Evolutionary conservation across 2,329 filamentous ascomycete genomes (phyloP).

Genomic region (Ophiocordyceps unilateralis): DNA sequence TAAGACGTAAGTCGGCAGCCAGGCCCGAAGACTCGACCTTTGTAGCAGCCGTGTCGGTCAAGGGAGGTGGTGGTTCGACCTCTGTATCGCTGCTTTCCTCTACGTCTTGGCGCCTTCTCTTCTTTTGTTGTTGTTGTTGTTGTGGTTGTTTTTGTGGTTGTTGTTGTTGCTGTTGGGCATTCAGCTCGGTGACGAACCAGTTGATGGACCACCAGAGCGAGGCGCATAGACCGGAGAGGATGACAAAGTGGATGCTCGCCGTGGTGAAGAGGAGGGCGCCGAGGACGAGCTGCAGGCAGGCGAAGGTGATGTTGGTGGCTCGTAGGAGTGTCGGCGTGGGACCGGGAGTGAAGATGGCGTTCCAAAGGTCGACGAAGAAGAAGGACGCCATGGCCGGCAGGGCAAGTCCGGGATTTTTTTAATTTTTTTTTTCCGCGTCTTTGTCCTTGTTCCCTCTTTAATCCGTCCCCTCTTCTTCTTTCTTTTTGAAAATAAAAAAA

Average conservation of each 20-base stretch:
- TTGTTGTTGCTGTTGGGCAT: conserved; percentile 22
- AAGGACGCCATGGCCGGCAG: conserved; percentile 12
- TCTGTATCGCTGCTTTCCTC: conserved; percentile 26
- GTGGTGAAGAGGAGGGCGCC: conserved; percentile 61
- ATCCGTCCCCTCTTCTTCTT: not conserved
- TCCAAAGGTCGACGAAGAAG: conserved; percentile 65
- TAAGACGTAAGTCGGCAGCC: not conserved
- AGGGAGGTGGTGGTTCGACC: too few relatives aligned
- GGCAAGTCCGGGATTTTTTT: too few relatives aligned
- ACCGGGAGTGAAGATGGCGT: conserved; percentile 84
- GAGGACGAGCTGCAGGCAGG: conserved; percentile 65
- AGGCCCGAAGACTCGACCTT: too few relatives aligned
- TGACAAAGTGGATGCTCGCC: conserved; percentile 72
- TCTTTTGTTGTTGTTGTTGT: conserved; percentile 2
- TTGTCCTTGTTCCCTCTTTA: too few relatives aligned
- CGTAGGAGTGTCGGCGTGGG: conserved; percentile 74
- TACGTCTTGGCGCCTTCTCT: conserved; percentile 5
- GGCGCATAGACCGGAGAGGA: conserved; percentile 62
- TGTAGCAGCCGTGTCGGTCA: too few relatives aligned
- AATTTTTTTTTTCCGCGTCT: too few relatives aligned
- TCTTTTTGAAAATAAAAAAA: not conserved
- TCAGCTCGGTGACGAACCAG: conserved; percentile 71
- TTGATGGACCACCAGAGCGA: conserved; percentile 90
- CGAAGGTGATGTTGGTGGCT: conserved; percentile 83
- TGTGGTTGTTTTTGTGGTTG: conserved; percentile 8